Base-by-base conservation (phyloP, 495 filamentous ascomycete genomes). In the Talaromyces ruber region DNA sequence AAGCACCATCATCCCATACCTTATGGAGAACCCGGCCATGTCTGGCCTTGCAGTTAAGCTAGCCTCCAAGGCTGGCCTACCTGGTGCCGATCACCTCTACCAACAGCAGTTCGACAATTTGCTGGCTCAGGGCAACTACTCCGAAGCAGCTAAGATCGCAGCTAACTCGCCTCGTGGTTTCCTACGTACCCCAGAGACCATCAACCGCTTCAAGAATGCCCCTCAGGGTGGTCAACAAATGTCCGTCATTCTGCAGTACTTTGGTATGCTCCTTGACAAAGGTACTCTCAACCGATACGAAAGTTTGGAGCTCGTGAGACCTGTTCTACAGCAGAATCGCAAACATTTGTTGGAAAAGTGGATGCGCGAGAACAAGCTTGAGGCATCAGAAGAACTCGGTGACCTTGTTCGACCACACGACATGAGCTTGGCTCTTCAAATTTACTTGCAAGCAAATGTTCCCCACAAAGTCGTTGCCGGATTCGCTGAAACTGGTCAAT, bases 281-380 rank as follows among this genome's bases (percentile, higher is more conserved):
- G 92, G 93, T 29, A 82, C 84, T 6, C 81, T 99, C 28, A 99
- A 98, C 76, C 86, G 87, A 67, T 86, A 93, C 63, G 94, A 99
- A 75, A 95, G 92, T 63, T 79, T 98, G 54, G 94, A 99, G 74
- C 84, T 99, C 64, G 93, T 94, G 9, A 84, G 90, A 55, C 93
- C 95, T 39, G 94, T 99, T 21, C 75, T 99, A 64, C 86, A 87
- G 54, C 94, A 99, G 70, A 92, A 90, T 69, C 86, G 94, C 54
- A 98, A 98, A 79, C 91, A 97, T 70, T 77, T 99, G 52, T 80
- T 99, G 24, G 93, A 98, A 75, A 99, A 99, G 72, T 99, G 94
- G 94, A 81, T 97, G 73, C 86, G 86, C 64, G 94, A 98, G 75
- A 88, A 91, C 70, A 99, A 99, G 78, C 81, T 99, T 18, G 89